Conservation (phyloP, 495 filamentous ascomycete genomes). For the Hyaloscypha bicolor region DNA sequence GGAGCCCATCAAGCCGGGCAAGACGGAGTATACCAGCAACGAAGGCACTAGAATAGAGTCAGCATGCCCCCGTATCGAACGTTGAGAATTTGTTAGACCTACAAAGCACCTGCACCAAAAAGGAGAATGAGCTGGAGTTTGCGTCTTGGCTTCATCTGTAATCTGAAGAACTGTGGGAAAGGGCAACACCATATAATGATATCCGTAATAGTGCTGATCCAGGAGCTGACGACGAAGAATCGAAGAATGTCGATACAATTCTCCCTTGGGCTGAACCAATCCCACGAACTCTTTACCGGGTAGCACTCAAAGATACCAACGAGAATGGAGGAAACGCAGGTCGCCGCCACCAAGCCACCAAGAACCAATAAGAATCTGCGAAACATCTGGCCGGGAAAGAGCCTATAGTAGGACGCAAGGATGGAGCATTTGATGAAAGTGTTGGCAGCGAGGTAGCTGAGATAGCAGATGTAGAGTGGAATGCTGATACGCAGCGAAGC, state of each 20-base stretch:
- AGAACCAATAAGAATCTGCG: conserved; percentile 21
- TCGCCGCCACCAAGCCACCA: conserved; percentile 35
- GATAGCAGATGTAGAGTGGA: conserved; percentile 32
- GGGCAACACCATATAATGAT: conserved; percentile 46
- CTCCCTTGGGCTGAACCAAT: conserved; percentile 21
- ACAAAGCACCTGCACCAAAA: conserved; percentile 29
- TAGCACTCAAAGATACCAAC: conserved; percentile 48
- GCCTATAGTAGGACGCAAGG: conserved; percentile 35
- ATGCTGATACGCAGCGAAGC: conserved; percentile 5
- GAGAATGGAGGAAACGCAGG: conserved; percentile 42
- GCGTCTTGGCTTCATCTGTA: conserved; percentile 32
- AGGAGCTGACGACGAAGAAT: conserved; percentile 44
- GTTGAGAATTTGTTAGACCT: background rate
- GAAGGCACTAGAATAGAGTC: conserved; percentile 25
- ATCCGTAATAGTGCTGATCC: conserved; percentile 47
- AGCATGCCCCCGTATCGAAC: background rate
- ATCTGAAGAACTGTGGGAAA: conserved; percentile 41
- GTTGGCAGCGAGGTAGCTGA: conserved; percentile 30
- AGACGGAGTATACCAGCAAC: conserved; percentile 32
- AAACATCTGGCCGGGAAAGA: conserved; percentile 30
- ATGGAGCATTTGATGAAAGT: conserved; percentile 34
- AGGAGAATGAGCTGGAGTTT: background rate
- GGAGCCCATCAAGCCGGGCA: conserved; percentile 21
- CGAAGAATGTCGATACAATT: conserved; percentile 45
- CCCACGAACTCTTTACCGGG: conserved; percentile 42